Base-by-base conservation (phyloP, 805 yeast genomes). In the Yarrowia yakushimensis region DNA sequence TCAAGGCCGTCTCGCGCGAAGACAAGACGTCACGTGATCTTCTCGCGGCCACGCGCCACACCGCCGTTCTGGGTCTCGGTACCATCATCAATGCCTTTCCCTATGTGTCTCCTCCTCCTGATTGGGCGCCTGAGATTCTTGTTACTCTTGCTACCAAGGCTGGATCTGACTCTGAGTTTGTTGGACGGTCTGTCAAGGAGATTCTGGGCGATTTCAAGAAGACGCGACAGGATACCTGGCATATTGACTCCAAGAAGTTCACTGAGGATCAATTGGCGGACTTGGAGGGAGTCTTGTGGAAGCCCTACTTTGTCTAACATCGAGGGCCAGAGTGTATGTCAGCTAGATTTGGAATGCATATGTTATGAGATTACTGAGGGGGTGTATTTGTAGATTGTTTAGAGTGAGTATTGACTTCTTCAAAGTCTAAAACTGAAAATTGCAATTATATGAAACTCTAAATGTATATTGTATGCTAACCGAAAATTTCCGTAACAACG, bases 221-320 rank as follows among this genome's bases (percentile, higher is more conserved):
- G 76, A 84, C 90, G 6, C 82, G 98, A 67, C 96, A 92, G 64
- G 99, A 93, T 69, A 90, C 97, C 0, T 93, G 99, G 99, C 96
- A 89, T 69, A 82, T 90, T 64, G 99, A 93, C 71, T 81, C 87
- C 65, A 79, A 79, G 67, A 83, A 81, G 13, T 94, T 93, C 72
- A 83, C 85, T 9, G 83, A 81, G 54, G 89, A 86, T 4, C 96
- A 93, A 73, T 77, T 91, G 57, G 94, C 90, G 70, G 97, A 90
- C 71, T 76, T 93, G 46, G 99, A 93, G 72, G 99, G 99, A 42
- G 97, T 93, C 4, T 74, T 92, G 27, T 87, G 96, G 88, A 87
- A 88, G 72, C 89, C 96, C 71, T 93, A 94, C 71, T 92, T 90
- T 73, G 90, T 93, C 4, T 46, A 28, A 23, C 8, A 8, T 25